Evolutionary conservation across 2,329 filamentous ascomycete species (phyloP), one percentile per base, ranked within the genome.

Genomic region (Cercospora zeina): DNA sequence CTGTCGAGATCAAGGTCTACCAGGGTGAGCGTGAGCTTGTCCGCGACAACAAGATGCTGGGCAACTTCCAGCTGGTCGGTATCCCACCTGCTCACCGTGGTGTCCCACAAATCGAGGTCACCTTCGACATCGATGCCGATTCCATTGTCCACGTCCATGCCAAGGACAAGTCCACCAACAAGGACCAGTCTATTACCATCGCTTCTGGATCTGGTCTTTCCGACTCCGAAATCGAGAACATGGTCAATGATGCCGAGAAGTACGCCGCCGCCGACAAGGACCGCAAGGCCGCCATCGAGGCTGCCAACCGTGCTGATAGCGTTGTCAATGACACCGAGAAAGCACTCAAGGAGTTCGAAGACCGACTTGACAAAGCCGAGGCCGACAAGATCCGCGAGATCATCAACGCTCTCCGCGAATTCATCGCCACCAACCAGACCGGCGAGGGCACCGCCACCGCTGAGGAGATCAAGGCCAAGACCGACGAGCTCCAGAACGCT

Each of bases 21-120:
- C 93, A 97, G 88, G 93, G 93, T 85, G 93, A 97, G 87, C 93
- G 93, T 90, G 93, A 97, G 84, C 91, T 97, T 67, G 93, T 97
- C 78, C 89, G 88, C 77, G 93, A 97, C 83, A 97, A 97, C 89
- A 97, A 97, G 86, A 83, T 97, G 64, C 87, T 97, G 63, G 93
- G 93, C 66, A 97, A 97, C 89, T 97, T 97, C 90, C 93, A 97
- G 86, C 89, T 97, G 71, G 92, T 96, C 73, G 93, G 93, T 69
- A 97, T 97, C 65, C 93, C 93, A 62, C 93, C 93, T 72, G 93
- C 93, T 61, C 93, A 96, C 84, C 92, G 93, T 78, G 93, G 93
- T 83, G 91, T 97, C 65, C 93, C 93, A 68, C 93, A 97, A 79
- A 85, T 97, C 62, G 93, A 97, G 85, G 93, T 97, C 72, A 97